Evolutionary conservation across 768 basidiomycete genomes (phyloP).

Genomic region (Lactarius quietus): DNA sequence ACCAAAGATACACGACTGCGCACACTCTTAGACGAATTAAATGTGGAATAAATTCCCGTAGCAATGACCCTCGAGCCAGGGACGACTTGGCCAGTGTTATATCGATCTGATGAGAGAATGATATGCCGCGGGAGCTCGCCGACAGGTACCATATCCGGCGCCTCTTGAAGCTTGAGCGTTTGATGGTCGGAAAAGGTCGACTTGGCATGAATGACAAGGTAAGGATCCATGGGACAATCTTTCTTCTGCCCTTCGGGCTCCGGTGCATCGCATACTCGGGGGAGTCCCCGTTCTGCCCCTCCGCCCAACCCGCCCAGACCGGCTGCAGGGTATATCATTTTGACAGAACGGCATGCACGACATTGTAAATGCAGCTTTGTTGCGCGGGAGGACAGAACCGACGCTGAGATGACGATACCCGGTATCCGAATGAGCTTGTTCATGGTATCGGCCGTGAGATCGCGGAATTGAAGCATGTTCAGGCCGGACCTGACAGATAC

Average conservation of each 20-base stretch:
- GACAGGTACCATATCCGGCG: conserved; percentile 99
- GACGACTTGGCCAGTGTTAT: conserved; percentile 88
- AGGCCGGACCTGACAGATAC: conserved; percentile 85
- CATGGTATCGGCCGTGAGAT: conserved; percentile 90
- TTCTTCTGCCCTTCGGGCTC: conserved; percentile 82
- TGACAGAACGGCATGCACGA: conserved; percentile 80
- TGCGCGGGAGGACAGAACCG: conserved; percentile 88
- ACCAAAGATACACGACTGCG: conserved; percentile 28
- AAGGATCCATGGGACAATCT: conserved; percentile 94
- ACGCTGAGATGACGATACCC: conserved; percentile 97
- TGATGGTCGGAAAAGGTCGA: conserved; percentile 96
- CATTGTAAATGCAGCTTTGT: conserved; percentile 92
- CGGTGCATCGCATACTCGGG: conserved; percentile 82
- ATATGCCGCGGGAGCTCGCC: conserved; percentile 97
- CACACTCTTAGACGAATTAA: conserved; percentile 84
- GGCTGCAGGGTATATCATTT: conserved; percentile 69
- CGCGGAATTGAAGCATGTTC: conserved; percentile 91
- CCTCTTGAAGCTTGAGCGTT: conserved; percentile 94
- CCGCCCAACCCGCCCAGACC: conserved; percentile 86
- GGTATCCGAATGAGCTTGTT: conserved; percentile 95
- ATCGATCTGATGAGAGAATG: conserved; percentile 85
- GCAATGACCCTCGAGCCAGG: conserved; percentile 95
- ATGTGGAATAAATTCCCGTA: conserved; percentile 96
- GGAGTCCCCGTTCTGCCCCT: conserved; percentile 80
- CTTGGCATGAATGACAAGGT: conserved; percentile 91